A percentile compares a stretch with the other conserved stretches of the same genome.
Evolutionary conservation across 2,329 filamentous ascomycete species (phyloP).

Genomic region (Cladophialophora psammophila): DNA sequence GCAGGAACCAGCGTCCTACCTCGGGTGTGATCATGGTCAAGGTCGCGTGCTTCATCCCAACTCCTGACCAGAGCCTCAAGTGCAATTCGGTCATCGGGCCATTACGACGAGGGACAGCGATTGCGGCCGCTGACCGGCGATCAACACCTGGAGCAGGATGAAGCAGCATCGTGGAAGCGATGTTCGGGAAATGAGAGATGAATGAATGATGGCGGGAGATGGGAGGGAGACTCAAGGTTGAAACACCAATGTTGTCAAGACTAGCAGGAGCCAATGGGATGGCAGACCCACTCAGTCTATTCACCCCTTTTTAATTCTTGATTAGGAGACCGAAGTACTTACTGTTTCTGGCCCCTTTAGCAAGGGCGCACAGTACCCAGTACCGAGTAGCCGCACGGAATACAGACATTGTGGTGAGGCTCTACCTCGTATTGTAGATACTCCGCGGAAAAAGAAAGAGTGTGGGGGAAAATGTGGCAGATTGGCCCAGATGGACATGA

Average conservation of each 20-base stretch:
- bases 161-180: background rate
- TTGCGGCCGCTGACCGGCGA: background rate
- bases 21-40: background rate
- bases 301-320: background rate
- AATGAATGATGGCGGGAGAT: background rate
- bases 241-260: constrained; percentile 5
- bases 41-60: background rate
- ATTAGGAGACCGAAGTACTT: background rate
- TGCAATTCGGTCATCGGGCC: background rate
- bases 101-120: background rate
- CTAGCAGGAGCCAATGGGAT: background rate
- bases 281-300: background rate
- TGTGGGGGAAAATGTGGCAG: background rate
- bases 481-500: background rate
- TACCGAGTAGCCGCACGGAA: no score
- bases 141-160: background rate
- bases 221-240: background rate
- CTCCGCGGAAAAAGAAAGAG: no score
- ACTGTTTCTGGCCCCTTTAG: background rate
- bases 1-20: background rate
- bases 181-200: background rate
- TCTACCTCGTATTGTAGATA: no score
- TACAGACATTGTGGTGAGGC: no score
- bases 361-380: background rate
- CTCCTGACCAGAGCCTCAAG: background rate